A percentile compares a stretch with the other conserved stretches of the same genome.
Evolutionary conservation across 306 rosid genomes (phyloP).

Genomic region (Citrullus colocynthis): DNA sequence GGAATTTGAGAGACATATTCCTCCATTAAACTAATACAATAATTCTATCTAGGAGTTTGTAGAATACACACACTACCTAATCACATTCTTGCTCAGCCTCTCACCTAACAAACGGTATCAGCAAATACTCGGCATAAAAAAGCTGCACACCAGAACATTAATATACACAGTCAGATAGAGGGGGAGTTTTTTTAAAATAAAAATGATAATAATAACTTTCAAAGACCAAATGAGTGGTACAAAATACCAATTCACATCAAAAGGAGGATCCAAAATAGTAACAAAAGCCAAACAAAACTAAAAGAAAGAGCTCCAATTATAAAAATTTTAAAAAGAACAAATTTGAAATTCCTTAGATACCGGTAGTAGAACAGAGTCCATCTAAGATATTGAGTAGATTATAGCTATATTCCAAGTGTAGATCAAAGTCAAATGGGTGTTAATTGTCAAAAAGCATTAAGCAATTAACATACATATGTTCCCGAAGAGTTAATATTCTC

Average conservation of each 20-base stretch:
- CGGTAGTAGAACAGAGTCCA: not conserved
- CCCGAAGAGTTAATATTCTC: too few relatives aligned
- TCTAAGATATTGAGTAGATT: not conserved
- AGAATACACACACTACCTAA: not conserved
- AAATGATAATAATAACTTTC: not conserved
- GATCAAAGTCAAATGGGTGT: not conserved
- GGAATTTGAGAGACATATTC: not conserved
- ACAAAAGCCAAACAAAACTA: not conserved
- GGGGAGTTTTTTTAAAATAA: not conserved
- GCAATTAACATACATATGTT: not conserved
- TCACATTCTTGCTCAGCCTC: not conserved
- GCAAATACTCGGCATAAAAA: conserved; percentile 79
- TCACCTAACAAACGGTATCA: conserved; percentile 76
- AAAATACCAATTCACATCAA: not conserved
- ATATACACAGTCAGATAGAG: not conserved
- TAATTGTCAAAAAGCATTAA: not conserved
- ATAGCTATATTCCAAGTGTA: not conserved
- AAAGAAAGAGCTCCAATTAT: not conserved
- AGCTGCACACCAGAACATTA: conserved; percentile 40
- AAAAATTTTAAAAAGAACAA: not conserved
- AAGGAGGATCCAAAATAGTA: not conserved
- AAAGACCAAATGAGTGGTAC: not conserved
- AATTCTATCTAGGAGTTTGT: not conserved
- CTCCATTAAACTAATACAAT: not conserved
- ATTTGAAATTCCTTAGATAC: not conserved